Base-by-base conservation (phyloP, 1,284 basidiomycete species). In the Earliella scabrosa region DNA sequence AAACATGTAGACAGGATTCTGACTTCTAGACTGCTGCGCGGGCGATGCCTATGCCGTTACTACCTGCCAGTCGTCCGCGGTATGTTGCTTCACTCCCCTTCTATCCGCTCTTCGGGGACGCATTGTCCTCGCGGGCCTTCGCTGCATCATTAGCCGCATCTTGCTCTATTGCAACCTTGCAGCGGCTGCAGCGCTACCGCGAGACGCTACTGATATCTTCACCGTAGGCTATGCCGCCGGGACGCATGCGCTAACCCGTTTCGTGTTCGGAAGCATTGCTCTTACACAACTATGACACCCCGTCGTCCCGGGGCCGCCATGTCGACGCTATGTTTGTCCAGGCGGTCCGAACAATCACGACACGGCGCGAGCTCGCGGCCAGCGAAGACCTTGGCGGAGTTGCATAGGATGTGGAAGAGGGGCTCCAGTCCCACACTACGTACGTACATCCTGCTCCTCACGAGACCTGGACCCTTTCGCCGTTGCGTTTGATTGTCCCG, bases 11-110 rank as follows among this genome's bases (percentile, higher is more conserved):
- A 40, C 60, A 50, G 44, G 36, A 31, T 34, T n/a, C 29, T 45
- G 40, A 26, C 48, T 58, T 54, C 54, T 59, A 62, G 60, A 34
- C 45, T 45, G 52, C 57, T 59, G 52, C 54, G 57, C 52, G 23
- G 36, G 36, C 57, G 24, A 47, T 49, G 47, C n/a, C 24, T 31
- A 53, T 51, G 51, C 45, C 54, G 54, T 51, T 43, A 56, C 54
- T 45, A 20, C 31, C 29, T 50, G 36, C 49, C 31, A 46, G 20
- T n/a, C 9, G 35, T 18, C 46, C 26, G 27, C 54, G 31, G 43
- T 35, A 39, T 40, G 45, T 41, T 34, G 24, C 34, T 40, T 40
- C 38, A 26, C 27, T 34, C 38, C 18, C 29, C 39, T 45, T 55
- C 53, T 34, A 16, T 38, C 47, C 53, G 35, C 35, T 14, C 36